phyloP scores from a whole-genome alignment of 371 early-diverging fungal species.

The Mortierella sp. region DNA sequence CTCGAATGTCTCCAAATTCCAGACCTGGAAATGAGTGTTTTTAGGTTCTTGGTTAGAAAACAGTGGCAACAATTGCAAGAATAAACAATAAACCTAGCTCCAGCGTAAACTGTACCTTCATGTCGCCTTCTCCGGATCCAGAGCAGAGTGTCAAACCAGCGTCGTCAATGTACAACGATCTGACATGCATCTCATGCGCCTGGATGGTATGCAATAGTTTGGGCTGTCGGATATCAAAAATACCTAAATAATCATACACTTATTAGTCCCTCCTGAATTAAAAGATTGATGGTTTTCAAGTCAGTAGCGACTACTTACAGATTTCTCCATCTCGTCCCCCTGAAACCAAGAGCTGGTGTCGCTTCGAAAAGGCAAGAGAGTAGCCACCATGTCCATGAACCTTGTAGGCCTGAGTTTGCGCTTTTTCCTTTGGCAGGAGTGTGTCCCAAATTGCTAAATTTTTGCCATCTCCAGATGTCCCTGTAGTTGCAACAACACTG shows the following conservation, averaged over 20 bases:
- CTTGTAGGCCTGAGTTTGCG: conserved; percentile 57
- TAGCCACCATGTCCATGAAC: conserved; percentile 68
- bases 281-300: conserved; percentile 1
- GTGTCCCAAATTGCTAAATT: conserved; percentile 87
- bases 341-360: conserved; percentile 73
- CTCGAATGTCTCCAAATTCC: conserved; percentile 75
- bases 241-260: conserved; percentile 57
- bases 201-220: conserved; percentile 74
- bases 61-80: neutral
- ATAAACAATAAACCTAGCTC: conserved; percentile 11
- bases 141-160: conserved; percentile 71
- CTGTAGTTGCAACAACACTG: conserved; percentile 81
- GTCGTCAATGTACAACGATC: conserved; percentile 75
- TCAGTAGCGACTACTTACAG: conserved; percentile 59
- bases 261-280: neutral
- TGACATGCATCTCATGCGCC: conserved; percentile 78
- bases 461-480: conserved; percentile 67
- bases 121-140: conserved; percentile 71
- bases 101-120: conserved; percentile 55
- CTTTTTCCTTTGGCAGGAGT: conserved; percentile 72
- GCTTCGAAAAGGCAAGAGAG: conserved; percentile 73
- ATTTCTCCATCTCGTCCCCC: conserved; percentile 86
- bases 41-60: neutral
- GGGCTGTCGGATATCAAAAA: conserved; percentile 83
- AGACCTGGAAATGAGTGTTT: conserved; percentile 61